These are phyloP conservation scores for Coniochaeta ligniaria DNA, from an alignment of 2,329 filamentous ascomycete species.

Conservation along the genomic window DNA sequence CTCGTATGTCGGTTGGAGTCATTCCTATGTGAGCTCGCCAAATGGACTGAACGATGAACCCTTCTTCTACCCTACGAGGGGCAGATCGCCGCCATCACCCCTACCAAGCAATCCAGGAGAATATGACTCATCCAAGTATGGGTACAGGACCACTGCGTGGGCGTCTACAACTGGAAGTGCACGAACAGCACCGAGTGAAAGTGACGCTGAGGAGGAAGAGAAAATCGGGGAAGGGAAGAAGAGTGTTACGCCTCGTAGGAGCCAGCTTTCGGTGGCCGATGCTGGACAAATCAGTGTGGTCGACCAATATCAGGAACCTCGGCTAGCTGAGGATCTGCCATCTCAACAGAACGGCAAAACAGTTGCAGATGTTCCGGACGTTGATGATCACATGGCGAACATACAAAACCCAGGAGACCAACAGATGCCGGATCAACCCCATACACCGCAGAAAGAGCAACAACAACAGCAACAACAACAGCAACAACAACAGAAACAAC, in stretches of 20 bases:
- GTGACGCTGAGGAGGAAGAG: conserved; percentile 27
- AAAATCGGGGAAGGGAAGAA: background rate
- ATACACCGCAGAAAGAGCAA: background rate
- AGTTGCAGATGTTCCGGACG: background rate
- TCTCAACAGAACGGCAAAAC: background rate
- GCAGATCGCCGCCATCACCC: conserved; percentile 47
- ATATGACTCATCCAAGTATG: conserved; percentile 20
- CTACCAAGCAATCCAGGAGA: conserved; percentile 34
- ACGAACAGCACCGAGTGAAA: conserved; percentile 26
- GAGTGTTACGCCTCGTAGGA: background rate
- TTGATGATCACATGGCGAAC: background rate
- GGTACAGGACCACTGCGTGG: background rate
- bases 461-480: background rate
- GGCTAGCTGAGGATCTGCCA: background rate
- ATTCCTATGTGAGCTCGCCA: conserved; percentile 27
- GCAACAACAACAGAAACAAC: background rate
- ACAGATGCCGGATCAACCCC: background rate
- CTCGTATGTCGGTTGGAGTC: conserved; percentile 28
- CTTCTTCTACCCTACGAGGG: conserved; percentile 38
- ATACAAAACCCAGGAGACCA: background rate
- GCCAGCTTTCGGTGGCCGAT: background rate
- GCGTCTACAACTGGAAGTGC: background rate
- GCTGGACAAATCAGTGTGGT: background rate
- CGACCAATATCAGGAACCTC: background rate
- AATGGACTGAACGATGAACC: conserved; percentile 30